phyloP scores from a whole-genome alignment of 257 asterid genomes.

The Mentha longifolia region DNA sequence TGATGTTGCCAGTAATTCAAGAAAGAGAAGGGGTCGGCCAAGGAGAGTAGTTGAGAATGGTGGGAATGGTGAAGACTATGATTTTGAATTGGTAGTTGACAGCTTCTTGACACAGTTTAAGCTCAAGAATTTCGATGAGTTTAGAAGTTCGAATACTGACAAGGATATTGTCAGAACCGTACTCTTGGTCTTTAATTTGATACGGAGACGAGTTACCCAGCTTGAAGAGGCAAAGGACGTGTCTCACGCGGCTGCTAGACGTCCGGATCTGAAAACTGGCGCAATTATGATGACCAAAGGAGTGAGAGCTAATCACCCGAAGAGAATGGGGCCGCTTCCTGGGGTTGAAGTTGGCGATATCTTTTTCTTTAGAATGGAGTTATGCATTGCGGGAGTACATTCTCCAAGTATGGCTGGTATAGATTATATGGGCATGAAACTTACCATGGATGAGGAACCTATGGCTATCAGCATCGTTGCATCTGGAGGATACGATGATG shows the following conservation, averaged over 20 bases:
- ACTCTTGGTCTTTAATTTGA: constrained; percentile 61
- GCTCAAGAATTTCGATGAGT: constrained; percentile 60
- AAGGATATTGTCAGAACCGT: constrained; percentile 51
- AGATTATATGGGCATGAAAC: constrained; percentile 73
- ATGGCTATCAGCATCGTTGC: constrained; percentile 92
- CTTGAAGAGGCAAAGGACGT: constrained; percentile 63
- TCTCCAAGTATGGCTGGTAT: constrained; percentile 95
- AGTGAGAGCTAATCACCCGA: constrained; percentile 59
- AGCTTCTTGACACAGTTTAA: constrained; percentile 51
- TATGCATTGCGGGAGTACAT: constrained; percentile 83
- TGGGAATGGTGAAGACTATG: constrained; percentile 38
- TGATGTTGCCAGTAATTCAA: constrained; percentile 49
- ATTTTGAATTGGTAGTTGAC: constrained; percentile 51
- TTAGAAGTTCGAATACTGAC: constrained; percentile 61
- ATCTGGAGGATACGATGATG: constrained; percentile 91
- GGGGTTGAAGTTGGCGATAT: constrained; percentile 92
- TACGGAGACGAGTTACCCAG: constrained; percentile 65
- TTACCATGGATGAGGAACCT: constrained; percentile 74
- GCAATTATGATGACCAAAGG: constrained; percentile 70
- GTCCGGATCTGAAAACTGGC: constrained; percentile 76
- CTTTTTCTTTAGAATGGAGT: constrained; percentile 87
- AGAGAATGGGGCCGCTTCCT: constrained; percentile 74
- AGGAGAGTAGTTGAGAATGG: constrained; percentile 38
- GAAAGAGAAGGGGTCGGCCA: constrained; percentile 53
- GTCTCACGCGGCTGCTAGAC: constrained; percentile 50